Evolutionary conservation across 257 asterid species (phyloP), one percentile per base, ranked within the genome.

Genomic region (Solanum paucissectum): DNA sequence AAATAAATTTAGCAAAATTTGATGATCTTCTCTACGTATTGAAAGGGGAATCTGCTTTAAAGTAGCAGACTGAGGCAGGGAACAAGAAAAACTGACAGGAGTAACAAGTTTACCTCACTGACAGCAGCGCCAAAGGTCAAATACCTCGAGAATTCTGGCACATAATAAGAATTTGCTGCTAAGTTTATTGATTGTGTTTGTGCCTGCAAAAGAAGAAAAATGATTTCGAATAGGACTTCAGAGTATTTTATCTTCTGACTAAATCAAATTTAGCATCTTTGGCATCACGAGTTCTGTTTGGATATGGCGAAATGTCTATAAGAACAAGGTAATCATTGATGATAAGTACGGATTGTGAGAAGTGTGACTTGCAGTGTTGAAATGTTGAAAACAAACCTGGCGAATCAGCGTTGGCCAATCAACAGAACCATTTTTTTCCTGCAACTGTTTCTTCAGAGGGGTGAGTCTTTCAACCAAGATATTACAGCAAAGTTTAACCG

Each of bases 91-190:
- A 44, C 16, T 12, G 36, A 46, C 68, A 46, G 68, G 36, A 72
- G 16, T 3, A 85, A 66, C 23, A 76, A 52, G 38, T n/a, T 86
- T 91, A 95, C 96, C 98, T 95, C 98, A 33, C 97, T 94, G 36
- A 94, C 93, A 12, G 94, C 97, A 83, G 93, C 98, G 49, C 98
- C 98, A 4, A 91, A 94, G 87, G 89, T 94, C 90, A 95, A 87
- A 86, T 95, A 95, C n/a, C 4, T 32, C 20, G 9, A 60, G 87
- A 91, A 79, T 34, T 91, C 91, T 3, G 98, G 98, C 42, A 93
- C 94, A 55, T 88, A 95, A 87, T 87, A 92, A 46, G 94, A 85
- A 90, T 89, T 90, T 68, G 91, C 96, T 14, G 95, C 90, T 82
- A 95, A 90, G 87, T 93, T 91, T 83, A 95, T 87, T 77, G 81